Evolutionary conservation across 371 early-diverging fungal species (phyloP), one percentile per base, ranked within the genome.

Genomic region (Gilbertella persicaria): DNA sequence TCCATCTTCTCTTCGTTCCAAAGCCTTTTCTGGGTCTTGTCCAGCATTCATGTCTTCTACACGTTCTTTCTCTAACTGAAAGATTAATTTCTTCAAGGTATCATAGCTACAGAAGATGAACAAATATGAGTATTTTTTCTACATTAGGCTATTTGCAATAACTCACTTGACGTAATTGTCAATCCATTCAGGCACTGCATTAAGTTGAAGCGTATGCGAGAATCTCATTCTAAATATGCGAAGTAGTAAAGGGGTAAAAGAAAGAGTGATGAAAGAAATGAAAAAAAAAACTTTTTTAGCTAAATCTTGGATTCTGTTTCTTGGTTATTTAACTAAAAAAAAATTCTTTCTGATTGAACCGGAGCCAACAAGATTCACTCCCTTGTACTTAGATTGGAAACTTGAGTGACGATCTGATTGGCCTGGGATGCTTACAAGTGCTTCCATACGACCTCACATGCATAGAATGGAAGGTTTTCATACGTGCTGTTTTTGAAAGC

Each of bases 151-250:
- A 10, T n/a, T 29, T 0, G 17, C 9, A 37, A 14, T n/a, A 36
- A 33, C 69, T 75, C 78, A 85, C 82, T 83, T 83, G 47, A 91
- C 55, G 59, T 90, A 91, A 60, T 82, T 73, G 57, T 91, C 91
- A 53, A 82, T 80, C 96, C 96, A 96, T 61, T 94, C 95, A 36
- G 94, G 94, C 28, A 90, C 91, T 37, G 91, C 84, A 68, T 96
- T 96, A 58, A 96, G 85, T 68, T 88, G 87, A 45, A 96, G 79
- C 23, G 86, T 81, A 69, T 91, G 90, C 14, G 92, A 90, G 58
- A 95, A 95, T 79, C 93, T 95, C 94, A 95, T 94, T 54, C 41
- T 43, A 20, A n/a, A n/a, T 24, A 53, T 19, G n/a, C 13, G 6
- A 36, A 7, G 9, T 23, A 21, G 40, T n/a, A 38, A 25, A 17